Percentiles rank a stretch among this genome's conserved stretches.
phyloP scores from a whole-genome alignment of 768 basidiomycete species.

The Rhizopogon rudus region DNA sequence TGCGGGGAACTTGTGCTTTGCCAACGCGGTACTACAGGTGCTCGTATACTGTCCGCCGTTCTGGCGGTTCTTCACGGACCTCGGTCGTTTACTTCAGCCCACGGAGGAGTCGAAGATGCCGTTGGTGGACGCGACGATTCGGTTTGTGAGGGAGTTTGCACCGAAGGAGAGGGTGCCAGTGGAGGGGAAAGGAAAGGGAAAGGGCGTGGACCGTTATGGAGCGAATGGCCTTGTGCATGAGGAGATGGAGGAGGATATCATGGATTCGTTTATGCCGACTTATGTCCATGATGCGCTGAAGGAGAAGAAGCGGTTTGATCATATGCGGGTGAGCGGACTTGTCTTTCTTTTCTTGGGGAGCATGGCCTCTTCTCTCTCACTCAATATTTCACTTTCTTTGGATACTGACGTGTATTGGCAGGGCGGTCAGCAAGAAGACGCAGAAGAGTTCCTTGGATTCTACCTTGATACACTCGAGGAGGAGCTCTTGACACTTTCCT shows the following conservation, averaged over 20 bases:
- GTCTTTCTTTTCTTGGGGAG: neutral
- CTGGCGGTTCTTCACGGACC: constrained; percentile 66
- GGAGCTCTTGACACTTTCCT: constrained; percentile 69
- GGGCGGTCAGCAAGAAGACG: constrained; percentile 95
- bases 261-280: constrained; percentile 77
- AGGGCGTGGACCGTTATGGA: constrained; percentile 30
- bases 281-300: constrained; percentile 91
- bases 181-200: constrained; percentile 35
- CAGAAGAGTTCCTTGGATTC: constrained; percentile 98
- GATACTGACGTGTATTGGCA: constrained; percentile 23
- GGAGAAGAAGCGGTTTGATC: constrained; percentile 89
- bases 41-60: constrained; percentile 90
- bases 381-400: neutral
- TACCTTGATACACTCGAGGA: constrained; percentile 94
- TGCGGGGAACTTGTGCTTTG: constrained; percentile 96
- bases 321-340: constrained; percentile 67
- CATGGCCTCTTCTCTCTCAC: neutral
- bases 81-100: constrained; percentile 49
- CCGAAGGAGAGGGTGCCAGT: constrained; percentile 18
- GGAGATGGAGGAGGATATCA: constrained; percentile 44
- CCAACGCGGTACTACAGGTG: constrained; percentile 89
- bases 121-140: constrained; percentile 61
- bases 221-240: constrained; percentile 9
- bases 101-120: constrained; percentile 36
- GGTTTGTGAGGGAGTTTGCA: constrained; percentile 76